These are phyloP conservation scores for Termitomyces sp. DNA, from an alignment of 768 basidiomycete genomes.

Conservation along the genomic window DNA sequence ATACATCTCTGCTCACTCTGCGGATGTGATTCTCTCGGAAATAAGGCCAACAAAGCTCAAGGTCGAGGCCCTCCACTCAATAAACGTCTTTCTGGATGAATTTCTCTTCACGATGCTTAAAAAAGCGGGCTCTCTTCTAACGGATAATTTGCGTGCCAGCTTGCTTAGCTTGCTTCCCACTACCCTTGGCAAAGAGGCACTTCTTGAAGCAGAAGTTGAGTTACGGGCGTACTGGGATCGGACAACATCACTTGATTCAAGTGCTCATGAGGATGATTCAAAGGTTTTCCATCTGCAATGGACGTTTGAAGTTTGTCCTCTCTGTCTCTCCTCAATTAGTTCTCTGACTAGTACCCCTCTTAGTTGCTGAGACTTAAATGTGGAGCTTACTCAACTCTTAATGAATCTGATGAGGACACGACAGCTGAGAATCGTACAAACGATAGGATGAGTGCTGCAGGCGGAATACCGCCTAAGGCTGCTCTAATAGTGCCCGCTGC, in stretches of 20 bases:
- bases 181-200: slow-evolving; percentile 83
- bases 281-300: slow-evolving; percentile 65
- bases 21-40: slow-evolving; percentile 90
- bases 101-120: slow-evolving; percentile 70
- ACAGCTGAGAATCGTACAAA: slow-evolving; percentile 57
- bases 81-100: slow-evolving; percentile 85
- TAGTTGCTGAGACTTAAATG: slow-evolving; percentile 72
- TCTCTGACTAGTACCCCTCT: slow-evolving; percentile 5
- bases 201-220: slow-evolving; percentile 91
- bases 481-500: slow-evolving; percentile 74
- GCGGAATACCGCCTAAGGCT: slow-evolving; percentile 45
- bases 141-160: slow-evolving; percentile 68
- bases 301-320: slow-evolving; percentile 62
- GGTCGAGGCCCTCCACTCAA: slow-evolving; percentile 65
- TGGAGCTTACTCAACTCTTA: slow-evolving; percentile 82
- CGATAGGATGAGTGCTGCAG: slow-evolving; percentile 53
- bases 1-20: slow-evolving; percentile 80
- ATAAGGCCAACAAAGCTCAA: slow-evolving; percentile 87
- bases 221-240: slow-evolving; percentile 85
- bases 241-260: slow-evolving; percentile 34
- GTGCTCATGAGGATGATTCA: slow-evolving; percentile 42
- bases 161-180: slow-evolving; percentile 72
- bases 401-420: slow-evolving; percentile 74
- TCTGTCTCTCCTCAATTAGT: slow-evolving; percentile 6
- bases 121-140: slow-evolving; percentile 61